Percentiles rank a stretch among this genome's conserved stretches.
Evolutionary conservation across 331 rosid species (phyloP).

Genomic region (Stylosanthes scabra): DNA sequence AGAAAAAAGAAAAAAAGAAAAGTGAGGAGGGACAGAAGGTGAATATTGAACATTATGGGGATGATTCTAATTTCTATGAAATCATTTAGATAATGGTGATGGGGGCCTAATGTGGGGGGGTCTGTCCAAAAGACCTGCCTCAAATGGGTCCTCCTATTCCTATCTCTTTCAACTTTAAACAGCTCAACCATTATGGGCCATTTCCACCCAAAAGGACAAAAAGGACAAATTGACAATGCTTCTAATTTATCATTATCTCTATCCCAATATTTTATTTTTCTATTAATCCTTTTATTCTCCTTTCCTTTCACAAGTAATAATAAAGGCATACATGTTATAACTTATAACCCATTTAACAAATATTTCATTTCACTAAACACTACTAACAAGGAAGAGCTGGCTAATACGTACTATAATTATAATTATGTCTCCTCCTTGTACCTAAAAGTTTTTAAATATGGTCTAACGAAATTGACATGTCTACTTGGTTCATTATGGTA

Average conservation of each 20-base stretch:
- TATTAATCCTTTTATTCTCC: neutral
- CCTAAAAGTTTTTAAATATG: neutral
- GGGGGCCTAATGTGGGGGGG: slow-evolving; percentile 20
- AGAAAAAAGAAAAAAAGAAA: neutral
- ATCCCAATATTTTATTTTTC: neutral
- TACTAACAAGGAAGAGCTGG: too few species aligned
- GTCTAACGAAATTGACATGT: slow-evolving; percentile 2
- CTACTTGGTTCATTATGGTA: neutral
- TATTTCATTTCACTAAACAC: too few species aligned
- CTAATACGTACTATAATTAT: neutral
- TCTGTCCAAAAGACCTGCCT: slow-evolving; percentile 19
- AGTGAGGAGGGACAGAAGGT: slow-evolving; percentile 14
- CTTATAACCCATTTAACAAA: too few species aligned
- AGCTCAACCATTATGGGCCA: slow-evolving; percentile 17
- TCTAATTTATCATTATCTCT: neutral
- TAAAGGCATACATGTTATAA: too few species aligned
- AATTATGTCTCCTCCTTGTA: slow-evolving; percentile 15
- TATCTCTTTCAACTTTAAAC: slow-evolving; percentile 17
- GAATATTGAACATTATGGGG: neutral
- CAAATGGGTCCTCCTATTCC: slow-evolving; percentile 18
- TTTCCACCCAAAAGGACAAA: slow-evolving; percentile 10
- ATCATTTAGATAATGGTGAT: slow-evolving; percentile 19
- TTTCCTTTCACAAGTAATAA: slow-evolving; percentile 1
- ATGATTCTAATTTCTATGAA: neutral
- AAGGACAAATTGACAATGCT: slow-evolving; percentile 11